Percentiles rank a stretch among this genome's conserved stretches.
These are phyloP conservation scores for Drosera capensis DNA, from an alignment of 148 eudicot genomes.

Conservation along the genomic window DNA sequence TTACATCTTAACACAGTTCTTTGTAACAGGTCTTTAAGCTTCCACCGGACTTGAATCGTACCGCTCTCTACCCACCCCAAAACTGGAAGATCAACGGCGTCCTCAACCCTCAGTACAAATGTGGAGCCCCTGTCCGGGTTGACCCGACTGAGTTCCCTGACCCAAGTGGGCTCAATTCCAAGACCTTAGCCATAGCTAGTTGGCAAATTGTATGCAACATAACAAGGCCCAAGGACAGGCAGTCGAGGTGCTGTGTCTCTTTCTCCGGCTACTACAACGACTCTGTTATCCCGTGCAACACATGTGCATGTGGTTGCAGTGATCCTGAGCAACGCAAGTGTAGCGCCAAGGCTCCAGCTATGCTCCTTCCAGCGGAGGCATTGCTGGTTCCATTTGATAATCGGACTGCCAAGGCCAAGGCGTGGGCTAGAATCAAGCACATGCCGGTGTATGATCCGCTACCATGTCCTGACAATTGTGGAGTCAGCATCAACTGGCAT, in stretches of 20 bases:
- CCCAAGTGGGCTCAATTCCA: constrained; percentile 38
- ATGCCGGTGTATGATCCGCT: constrained; percentile 1
- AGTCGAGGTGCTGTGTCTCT: constrained; percentile 51
- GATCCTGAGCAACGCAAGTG: constrained; percentile 7
- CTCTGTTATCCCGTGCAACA: constrained; percentile 25
- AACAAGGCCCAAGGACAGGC: constrained; percentile 42
- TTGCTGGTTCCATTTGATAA: constrained; percentile 37
- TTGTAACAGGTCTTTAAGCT: constrained; percentile 43
- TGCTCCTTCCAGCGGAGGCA: constrained; percentile 25
- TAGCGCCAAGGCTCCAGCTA: constrained; percentile 9
- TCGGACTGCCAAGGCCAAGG: constrained; percentile 18
- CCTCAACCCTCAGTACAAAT: constrained; percentile 54
- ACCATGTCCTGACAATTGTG: constrained; percentile 51
- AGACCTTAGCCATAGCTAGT: constrained; percentile 42
- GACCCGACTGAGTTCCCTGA: constrained; percentile 64
- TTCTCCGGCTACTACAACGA: constrained; percentile 62
- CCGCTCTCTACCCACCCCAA: constrained; percentile 67
- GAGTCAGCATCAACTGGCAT: constrained; percentile 50
- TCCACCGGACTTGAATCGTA: constrained; percentile 72
- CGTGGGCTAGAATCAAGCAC: constrained; percentile 22
- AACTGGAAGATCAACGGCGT: constrained; percentile 60
- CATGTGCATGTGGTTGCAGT: constrained; percentile 39
- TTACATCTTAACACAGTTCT: no score
- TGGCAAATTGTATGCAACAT: constrained; percentile 86
- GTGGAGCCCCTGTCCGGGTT: constrained; percentile 51